Conservation (phyloP, 2,329 filamentous ascomycete genomes). For the Ascocoryne sarcoides region DNA sequence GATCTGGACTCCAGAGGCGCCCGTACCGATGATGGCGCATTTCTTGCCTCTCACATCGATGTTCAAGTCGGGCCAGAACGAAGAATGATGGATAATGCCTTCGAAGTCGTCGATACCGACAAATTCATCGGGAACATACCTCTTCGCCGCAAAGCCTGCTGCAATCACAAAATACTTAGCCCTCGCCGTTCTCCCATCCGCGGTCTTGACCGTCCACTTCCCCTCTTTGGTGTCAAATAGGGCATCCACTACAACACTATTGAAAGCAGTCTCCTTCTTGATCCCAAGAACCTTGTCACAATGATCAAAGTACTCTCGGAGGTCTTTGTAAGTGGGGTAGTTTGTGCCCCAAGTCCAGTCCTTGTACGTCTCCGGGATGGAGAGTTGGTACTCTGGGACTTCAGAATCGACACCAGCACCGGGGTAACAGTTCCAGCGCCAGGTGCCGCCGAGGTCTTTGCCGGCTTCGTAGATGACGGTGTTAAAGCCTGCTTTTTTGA, state of each 20-base stretch:
- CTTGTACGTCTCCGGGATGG: constrained; percentile 41
- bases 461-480: constrained; percentile 44
- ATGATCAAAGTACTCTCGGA: constrained; percentile 50
- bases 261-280: constrained; percentile 33
- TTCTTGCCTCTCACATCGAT: constrained; percentile 43
- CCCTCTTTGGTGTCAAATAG: constrained; percentile 4
- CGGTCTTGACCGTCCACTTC: constrained; percentile 12
- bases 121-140: constrained; percentile 52
- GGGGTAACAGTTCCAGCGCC: constrained; percentile 35
- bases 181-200: constrained; percentile 6
- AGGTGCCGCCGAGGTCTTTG: constrained; percentile 42
- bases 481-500: constrained; percentile 39
- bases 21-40: constrained; percentile 46
- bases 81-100: constrained; percentile 49
- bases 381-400: constrained; percentile 21
- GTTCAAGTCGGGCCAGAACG: constrained; percentile 42
- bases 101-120: constrained; percentile 38
- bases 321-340: constrained; percentile 43
- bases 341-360: constrained; percentile 49
- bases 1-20: constrained; percentile 47
- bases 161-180: constrained; percentile 14
- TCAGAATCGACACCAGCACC: constrained; percentile 19
- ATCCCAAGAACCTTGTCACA: constrained; percentile 45
- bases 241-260: constrained; percentile 9
- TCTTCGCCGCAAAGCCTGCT: constrained; percentile 39